These are phyloP conservation scores for Colletotrichum sp. DNA, from an alignment of 2,329 filamentous ascomycete species.

Conservation along the genomic window DNA sequence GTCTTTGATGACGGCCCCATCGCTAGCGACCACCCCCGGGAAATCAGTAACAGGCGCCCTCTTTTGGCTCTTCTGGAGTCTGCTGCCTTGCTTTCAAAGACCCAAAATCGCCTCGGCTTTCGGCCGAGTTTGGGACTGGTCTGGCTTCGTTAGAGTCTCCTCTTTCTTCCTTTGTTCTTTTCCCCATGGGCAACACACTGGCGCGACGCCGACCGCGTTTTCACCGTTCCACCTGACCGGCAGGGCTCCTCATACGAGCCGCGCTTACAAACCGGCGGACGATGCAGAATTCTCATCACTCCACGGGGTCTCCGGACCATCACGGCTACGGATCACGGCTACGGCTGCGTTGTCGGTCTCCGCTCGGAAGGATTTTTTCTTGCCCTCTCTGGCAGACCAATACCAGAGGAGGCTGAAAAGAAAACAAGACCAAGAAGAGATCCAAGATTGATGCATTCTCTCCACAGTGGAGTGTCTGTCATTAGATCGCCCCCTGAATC, in stretches of 20 bases:
- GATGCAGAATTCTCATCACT: background rate
- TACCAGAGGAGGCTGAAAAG: background rate
- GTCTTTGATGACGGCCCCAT: slow-evolving; percentile 22
- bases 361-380: slow-evolving; percentile 4
- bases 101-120: background rate
- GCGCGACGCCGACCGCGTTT: slow-evolving; percentile 10
- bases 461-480: slow-evolving; percentile 12
- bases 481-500: background rate
- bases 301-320: slow-evolving; percentile 6
- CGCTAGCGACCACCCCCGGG: background rate
- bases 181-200: slow-evolving; percentile 17
- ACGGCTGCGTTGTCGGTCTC: background rate
- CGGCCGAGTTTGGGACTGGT: slow-evolving; percentile 14
- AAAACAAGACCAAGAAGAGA: background rate
- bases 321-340: background rate
- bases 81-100: background rate
- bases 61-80: background rate
- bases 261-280: background rate
- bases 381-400: background rate
- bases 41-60: background rate
- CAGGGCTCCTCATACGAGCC: background rate
- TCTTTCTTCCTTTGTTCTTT: slow-evolving; percentile 19
- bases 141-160: background rate
- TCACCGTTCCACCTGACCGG: slow-evolving; percentile 8
- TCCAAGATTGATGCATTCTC: background rate